These are phyloP conservation scores for Silene uniflora DNA, from an alignment of 148 eudicot species.

Conservation along the genomic window DNA sequence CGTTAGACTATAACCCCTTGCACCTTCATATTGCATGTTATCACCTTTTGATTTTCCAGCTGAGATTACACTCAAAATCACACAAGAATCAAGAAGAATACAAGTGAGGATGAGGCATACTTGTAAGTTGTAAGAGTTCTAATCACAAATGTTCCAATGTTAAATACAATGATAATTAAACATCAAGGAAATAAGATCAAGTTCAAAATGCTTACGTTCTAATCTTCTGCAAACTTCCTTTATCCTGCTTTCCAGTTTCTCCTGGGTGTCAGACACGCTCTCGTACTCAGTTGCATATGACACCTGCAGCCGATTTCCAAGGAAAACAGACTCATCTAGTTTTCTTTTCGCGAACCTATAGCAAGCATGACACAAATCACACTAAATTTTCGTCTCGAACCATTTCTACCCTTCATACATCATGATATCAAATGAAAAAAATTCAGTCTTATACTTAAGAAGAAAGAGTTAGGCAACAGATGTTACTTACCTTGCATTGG, in stretches of 20 bases:
- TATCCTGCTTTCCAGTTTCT: slow-evolving; percentile 77
- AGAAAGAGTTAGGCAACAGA: no score
- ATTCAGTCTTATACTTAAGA: no score
- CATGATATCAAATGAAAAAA: no score
- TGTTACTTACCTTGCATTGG: slow-evolving; percentile 48
- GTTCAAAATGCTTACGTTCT: slow-evolving; percentile 39
- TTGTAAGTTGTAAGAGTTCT: no score
- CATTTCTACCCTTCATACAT: neutral
- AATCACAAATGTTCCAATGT: no score
- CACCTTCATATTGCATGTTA: slow-evolving; percentile 19
- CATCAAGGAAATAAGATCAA: neutral
- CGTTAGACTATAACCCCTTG: slow-evolving; percentile 25
- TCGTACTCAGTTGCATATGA: slow-evolving; percentile 80
- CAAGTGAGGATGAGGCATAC: no score
- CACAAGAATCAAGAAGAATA: neutral
- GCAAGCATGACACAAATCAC: slow-evolving; percentile 15
- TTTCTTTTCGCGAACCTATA: slow-evolving; percentile 35
- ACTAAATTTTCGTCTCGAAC: neutral
- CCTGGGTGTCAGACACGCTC: slow-evolving; percentile 75
- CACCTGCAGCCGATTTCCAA: slow-evolving; percentile 78
- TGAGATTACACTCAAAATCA: slow-evolving; percentile 23
- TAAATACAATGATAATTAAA: neutral
- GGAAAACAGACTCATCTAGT: slow-evolving; percentile 74
- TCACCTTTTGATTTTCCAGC: slow-evolving; percentile 54
- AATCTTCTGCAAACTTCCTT: slow-evolving; percentile 78